Conservation (phyloP, 2,329 filamentous ascomycete species). For the Cladosporium sphaerospermum region DNA sequence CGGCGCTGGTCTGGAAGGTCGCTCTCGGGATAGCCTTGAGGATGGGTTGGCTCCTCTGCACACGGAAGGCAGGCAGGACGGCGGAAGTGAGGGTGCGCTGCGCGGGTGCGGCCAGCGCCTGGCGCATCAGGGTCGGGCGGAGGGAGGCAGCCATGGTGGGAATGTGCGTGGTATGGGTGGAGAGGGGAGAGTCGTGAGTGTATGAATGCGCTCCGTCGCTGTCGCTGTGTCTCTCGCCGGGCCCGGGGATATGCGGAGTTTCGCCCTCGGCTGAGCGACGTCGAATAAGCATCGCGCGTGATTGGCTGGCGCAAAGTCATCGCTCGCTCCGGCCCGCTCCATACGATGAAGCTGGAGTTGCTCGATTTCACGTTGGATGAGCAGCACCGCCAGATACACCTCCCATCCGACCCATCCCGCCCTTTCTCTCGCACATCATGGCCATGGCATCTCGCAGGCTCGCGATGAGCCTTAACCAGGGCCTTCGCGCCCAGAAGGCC, state of each 20-base stretch:
- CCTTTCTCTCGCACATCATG: slow-evolving; percentile 24
- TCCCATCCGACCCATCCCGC: slow-evolving; percentile 21
- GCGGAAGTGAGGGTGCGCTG: slow-evolving; percentile 35
- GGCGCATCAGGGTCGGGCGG: slow-evolving; percentile 45
- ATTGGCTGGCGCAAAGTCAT: not conserved
- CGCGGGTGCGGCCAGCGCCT: slow-evolving; percentile 35
- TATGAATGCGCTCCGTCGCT: too few species aligned
- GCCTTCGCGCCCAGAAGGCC: slow-evolving; percentile 80
- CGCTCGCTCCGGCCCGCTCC: too few species aligned
- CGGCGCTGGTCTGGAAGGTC: slow-evolving; percentile 79
- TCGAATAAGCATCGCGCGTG: not conserved
- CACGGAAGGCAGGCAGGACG: slow-evolving; percentile 30
- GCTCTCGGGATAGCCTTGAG: slow-evolving; percentile 48
- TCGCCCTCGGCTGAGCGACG: not conserved
- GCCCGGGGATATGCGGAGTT: not conserved
- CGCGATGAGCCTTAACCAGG: slow-evolving; percentile 87
- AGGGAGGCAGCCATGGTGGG: slow-evolving; percentile 48
- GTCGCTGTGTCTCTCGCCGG: too few species aligned
- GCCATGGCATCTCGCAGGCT: slow-evolving; percentile 95
- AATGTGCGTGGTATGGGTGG: slow-evolving; percentile 17
- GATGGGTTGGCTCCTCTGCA: slow-evolving; percentile 30
- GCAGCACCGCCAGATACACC: slow-evolving; percentile 14
- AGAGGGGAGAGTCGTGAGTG: not conserved
- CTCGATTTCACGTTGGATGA: not conserved
- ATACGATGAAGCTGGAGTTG: too few species aligned